Evolutionary conservation across 495 filamentous ascomycete genomes (phyloP).

Genomic region (Trichocladium antarcticum): DNA sequence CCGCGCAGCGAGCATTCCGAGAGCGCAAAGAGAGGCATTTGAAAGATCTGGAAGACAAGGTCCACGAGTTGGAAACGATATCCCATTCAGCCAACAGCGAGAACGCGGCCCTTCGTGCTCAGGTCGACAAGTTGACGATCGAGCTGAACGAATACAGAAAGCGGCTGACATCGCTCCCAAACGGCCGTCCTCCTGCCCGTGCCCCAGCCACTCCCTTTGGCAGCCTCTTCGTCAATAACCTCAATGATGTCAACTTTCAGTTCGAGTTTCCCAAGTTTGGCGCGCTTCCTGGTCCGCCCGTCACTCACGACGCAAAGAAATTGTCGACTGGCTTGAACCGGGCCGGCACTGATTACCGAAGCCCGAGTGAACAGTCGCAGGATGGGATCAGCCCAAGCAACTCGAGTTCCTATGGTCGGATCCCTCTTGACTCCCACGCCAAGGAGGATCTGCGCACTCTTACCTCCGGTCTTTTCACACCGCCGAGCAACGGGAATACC

Average conservation of each 20-base stretch:
- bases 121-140: conserved; percentile 75
- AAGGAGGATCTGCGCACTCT: conserved; percentile 30
- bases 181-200: conserved; percentile 13
- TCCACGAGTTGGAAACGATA: conserved; percentile 78
- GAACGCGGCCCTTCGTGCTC: conserved; percentile 69
- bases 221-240: conserved; percentile 47
- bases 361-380: conserved; percentile 25
- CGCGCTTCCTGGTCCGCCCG: conserved; percentile 51
- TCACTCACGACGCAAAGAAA: conserved; percentile 33
- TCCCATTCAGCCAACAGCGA: conserved; percentile 76
- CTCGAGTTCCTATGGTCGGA: conserved; percentile 16
- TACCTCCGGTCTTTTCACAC: conserved; percentile 25
- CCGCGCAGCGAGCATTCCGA: conserved; percentile 90
- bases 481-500: conserved; percentile 26
- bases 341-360: conserved; percentile 21
- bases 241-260: conserved; percentile 65
- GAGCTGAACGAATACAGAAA: conserved; percentile 88
- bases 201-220: conserved; percentile 27
- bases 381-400: conserved; percentile 20
- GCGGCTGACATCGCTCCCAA: conserved; percentile 53
- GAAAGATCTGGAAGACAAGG: conserved; percentile 91
- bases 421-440: conserved; percentile 19
- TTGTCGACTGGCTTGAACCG: conserved; percentile 13
- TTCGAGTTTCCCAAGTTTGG: conserved; percentile 93
- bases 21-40: conserved; percentile 97